These are phyloP conservation scores for Glycine latifolia DNA, from an alignment of 306 rosid genomes.

Conservation along the genomic window DNA sequence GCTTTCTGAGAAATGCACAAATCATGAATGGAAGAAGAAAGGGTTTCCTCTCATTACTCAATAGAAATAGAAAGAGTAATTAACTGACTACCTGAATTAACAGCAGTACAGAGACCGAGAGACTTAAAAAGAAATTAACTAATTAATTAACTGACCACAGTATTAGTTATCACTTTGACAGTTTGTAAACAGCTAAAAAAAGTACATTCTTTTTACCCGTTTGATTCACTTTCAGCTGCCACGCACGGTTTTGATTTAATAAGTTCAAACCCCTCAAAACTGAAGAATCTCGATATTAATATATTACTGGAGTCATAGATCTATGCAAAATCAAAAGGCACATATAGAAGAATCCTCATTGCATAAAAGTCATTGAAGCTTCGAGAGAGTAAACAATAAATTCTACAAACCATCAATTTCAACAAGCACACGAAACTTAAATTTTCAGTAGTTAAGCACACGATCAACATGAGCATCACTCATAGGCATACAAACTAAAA, in stretches of 20 bases:
- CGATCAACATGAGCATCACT: not conserved
- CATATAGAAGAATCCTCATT: not conserved
- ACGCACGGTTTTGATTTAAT: constrained; percentile 1
- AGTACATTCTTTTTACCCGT: not conserved
- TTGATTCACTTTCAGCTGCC: not conserved
- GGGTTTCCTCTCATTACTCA: not conserved
- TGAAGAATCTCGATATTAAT: not conserved
- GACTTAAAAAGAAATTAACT: not conserved
- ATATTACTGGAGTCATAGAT: not conserved
- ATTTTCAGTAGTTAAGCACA: constrained; percentile 15
- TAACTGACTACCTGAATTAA: not conserved
- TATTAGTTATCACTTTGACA: not conserved
- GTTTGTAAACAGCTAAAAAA: not conserved
- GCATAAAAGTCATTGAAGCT: not conserved
- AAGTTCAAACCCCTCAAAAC: constrained; percentile 2
- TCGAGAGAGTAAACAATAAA: not conserved
- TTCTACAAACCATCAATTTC: not conserved
- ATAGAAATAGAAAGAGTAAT: not conserved
- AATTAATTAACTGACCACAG: not conserved
- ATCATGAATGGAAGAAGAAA: not conserved
- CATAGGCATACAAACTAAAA: not conserved
- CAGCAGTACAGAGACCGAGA: not conserved
- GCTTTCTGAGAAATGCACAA: not conserved
- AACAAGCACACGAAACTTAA: not conserved
- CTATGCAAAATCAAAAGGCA: constrained; percentile 23